Conservation (phyloP, 176 grass and related monocot species). For the Sorghum bicolor region Sorghum_bicolor_NCBIv3 NC_012872.2:67575001-67575500, state of each 20-base stretch:
- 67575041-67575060: too few relatives aligned
- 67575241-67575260: constrained; percentile 33
- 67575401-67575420: not conserved
- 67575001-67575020: too few relatives aligned
- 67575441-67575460: too few relatives aligned
- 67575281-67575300: constrained; percentile 4
- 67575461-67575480: too few relatives aligned
- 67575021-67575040: too few relatives aligned
- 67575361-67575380: constrained; percentile 11
- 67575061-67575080: too few relatives aligned
- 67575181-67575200: constrained; percentile 25
- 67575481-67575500: too few relatives aligned
- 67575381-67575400: not conserved
- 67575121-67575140: not conserved
- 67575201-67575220: constrained; percentile 55
- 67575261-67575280: constrained; percentile 50
- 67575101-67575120: not conserved
- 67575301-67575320: not conserved
- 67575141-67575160: constrained; percentile 19
- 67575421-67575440: too few relatives aligned
- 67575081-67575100: too few relatives aligned
- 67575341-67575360: not conserved
- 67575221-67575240: constrained; percentile 54
- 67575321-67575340: not conserved
- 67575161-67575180: constrained; percentile 61